Evolutionary conservation across 2,329 filamentous ascomycete genomes (phyloP).

Genomic region (Trichoderma pleuroti): DNA sequence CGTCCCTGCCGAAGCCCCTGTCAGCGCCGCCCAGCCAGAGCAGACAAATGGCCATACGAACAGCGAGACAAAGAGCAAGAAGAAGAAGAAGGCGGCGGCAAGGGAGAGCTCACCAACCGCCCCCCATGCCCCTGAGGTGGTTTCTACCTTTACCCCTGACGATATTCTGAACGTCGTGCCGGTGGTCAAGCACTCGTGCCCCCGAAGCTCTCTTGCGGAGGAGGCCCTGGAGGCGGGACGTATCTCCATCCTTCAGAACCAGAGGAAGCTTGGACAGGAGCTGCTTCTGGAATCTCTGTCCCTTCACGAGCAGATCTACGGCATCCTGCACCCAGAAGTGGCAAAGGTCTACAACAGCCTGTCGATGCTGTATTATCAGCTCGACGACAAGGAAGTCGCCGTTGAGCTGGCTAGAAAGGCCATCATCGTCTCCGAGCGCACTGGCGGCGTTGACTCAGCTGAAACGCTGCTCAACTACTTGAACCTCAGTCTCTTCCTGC

Average conservation of each 20-base stretch:
- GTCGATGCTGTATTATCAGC: slow-evolving; percentile 92
- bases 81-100: slow-evolving; percentile 54
- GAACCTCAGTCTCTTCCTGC: slow-evolving; percentile 90
- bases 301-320: slow-evolving; percentile 97
- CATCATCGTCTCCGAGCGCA: slow-evolving; percentile 92
- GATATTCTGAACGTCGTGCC: slow-evolving; percentile 93
- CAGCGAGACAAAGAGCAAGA: slow-evolving; percentile 48
- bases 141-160: slow-evolving; percentile 65
- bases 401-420: slow-evolving; percentile 95
- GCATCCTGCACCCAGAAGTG: slow-evolving; percentile 93
- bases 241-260: slow-evolving; percentile 91
- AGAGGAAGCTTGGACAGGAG: slow-evolving; percentile 94
- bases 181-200: slow-evolving; percentile 88
- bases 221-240: slow-evolving; percentile 94
- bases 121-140: slow-evolving; percentile 39
- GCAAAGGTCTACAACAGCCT: slow-evolving; percentile 92
- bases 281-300: slow-evolving; percentile 93
- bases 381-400: slow-evolving; percentile 96
- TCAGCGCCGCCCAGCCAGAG: slow-evolving; percentile 26
- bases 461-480: slow-evolving; percentile 95
- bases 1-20: slow-evolving; percentile 28
- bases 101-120: slow-evolving; percentile 52
- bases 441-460: slow-evolving; percentile 85
- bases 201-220: slow-evolving; percentile 85
- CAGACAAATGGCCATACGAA: slow-evolving; percentile 43